Percentiles rank a stretch among this genome's conserved stretches.
Conservation (phyloP, 495 filamentous ascomycete genomes). For the Hypoxylon crocopeplum region DNA sequence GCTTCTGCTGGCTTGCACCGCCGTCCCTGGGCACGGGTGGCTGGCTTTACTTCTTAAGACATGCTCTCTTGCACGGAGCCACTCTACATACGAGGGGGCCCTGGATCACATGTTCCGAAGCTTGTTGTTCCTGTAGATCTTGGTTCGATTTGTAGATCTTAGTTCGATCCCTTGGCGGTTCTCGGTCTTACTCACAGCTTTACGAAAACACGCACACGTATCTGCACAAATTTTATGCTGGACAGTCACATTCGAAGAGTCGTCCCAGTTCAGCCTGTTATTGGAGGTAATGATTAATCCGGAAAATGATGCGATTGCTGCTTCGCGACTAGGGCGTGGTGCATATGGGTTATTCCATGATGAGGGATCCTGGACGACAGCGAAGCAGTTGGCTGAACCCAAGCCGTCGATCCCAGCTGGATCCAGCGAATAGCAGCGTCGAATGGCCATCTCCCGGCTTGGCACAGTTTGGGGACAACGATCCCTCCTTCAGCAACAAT, state of each 20-base stretch:
- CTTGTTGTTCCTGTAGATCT: conserved; percentile 26
- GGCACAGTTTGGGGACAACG: conserved; percentile 27
- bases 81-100: too few species aligned
- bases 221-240: not conserved
- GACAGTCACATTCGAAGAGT: too few species aligned
- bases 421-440: conserved; percentile 31
- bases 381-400: conserved; percentile 33
- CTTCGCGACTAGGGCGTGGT: not conserved
- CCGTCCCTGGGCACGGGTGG: too few species aligned
- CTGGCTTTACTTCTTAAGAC: not conserved
- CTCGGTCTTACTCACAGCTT: not conserved
- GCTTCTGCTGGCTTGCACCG: too few species aligned
- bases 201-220: not conserved
- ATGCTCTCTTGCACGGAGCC: not conserved
- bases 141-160: conserved; percentile 13
- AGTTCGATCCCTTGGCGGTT: conserved; percentile 5
- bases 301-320: conserved; percentile 11
- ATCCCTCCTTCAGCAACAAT: conserved; percentile 19
- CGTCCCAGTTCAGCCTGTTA: conserved; percentile 19
- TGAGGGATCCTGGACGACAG: conserved; percentile 15
- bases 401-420: conserved; percentile 14
- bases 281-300: conserved; percentile 8
- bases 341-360: conserved; percentile 3
- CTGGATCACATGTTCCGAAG: conserved; percentile 10
- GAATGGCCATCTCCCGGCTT: conserved; percentile 40